Conservation (phyloP, 1,284 basidiomycete genomes). For the Ustilago nuda region DNA sequence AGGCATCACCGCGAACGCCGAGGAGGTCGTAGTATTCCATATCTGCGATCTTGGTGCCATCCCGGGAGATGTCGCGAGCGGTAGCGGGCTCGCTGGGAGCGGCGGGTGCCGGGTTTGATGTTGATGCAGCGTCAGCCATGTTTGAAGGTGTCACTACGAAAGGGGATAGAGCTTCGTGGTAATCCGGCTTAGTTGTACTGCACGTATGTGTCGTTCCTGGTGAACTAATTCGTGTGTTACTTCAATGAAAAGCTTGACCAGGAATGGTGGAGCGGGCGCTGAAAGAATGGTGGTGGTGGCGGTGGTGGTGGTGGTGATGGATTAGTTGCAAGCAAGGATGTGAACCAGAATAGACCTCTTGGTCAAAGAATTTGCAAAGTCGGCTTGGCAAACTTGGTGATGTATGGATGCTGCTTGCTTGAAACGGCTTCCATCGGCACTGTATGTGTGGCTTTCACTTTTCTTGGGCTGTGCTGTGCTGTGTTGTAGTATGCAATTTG, state of each 20-base stretch:
- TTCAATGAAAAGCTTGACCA: not conserved
- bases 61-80: constrained; percentile 61
- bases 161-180: not conserved
- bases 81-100: constrained; percentile 30
- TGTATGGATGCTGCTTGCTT: not conserved
- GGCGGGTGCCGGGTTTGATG: constrained; percentile 20
- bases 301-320: not conserved
- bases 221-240: no score
- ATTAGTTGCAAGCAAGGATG: no score
- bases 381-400: constrained; percentile 17
- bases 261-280: not conserved
- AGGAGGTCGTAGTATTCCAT: constrained; percentile 70
- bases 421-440: not conserved
- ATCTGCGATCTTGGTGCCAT: constrained; percentile 66
- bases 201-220: no score
- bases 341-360: no score
- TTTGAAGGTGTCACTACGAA: not conserved
- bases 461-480: constrained; percentile 15
- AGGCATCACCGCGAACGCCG: constrained; percentile 64
- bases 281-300: not conserved
- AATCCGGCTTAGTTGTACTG: no score
- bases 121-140: constrained; percentile 46
- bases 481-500: no score
- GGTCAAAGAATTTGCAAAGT: not conserved
- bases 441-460: not conserved